Conservation (phyloP, 2,329 filamentous ascomycete species). For the Chrysosporium queenslandicum region DNA sequence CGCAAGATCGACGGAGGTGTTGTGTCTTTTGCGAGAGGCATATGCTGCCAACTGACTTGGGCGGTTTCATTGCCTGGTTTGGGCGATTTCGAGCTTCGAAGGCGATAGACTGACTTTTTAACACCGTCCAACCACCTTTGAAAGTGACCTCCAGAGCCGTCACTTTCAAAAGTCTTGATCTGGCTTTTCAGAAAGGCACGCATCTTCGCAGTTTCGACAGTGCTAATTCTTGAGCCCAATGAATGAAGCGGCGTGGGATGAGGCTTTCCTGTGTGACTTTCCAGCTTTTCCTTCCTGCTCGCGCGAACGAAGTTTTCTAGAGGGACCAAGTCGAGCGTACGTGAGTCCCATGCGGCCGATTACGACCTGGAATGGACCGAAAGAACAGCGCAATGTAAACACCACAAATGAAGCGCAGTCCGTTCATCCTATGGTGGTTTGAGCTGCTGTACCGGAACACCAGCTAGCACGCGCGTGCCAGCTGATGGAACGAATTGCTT, state of each 20-base stretch:
- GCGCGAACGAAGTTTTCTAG: too few species aligned
- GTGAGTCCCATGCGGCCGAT: not conserved
- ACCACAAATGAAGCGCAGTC: not conserved
- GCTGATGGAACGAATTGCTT: constrained; percentile 7
- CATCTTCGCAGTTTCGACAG: too few species aligned
- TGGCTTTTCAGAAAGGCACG: too few species aligned
- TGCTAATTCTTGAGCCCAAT: too few species aligned
- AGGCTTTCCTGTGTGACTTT: too few species aligned
- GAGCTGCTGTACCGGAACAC: not conserved
- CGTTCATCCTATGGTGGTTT: constrained; percentile 3
- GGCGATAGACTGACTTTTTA: too few species aligned
- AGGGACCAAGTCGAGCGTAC: too few species aligned
- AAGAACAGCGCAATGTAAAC: not conserved
- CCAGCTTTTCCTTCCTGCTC: too few species aligned
- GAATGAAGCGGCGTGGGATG: too few species aligned
- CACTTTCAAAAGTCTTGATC: too few species aligned
- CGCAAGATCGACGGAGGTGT: not conserved
- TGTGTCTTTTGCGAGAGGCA: constrained; percentile 1
- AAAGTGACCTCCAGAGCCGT: too few species aligned
- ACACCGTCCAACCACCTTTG: too few species aligned
- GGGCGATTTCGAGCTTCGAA: not conserved
- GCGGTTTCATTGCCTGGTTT: not conserved
- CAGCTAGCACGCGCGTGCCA: constrained; percentile 2
- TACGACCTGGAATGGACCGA: not conserved
- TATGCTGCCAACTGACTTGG: not conserved